Base-by-base conservation (phyloP, 2,329 filamentous ascomycete genomes). In the Monosporascus sp. region DNA sequence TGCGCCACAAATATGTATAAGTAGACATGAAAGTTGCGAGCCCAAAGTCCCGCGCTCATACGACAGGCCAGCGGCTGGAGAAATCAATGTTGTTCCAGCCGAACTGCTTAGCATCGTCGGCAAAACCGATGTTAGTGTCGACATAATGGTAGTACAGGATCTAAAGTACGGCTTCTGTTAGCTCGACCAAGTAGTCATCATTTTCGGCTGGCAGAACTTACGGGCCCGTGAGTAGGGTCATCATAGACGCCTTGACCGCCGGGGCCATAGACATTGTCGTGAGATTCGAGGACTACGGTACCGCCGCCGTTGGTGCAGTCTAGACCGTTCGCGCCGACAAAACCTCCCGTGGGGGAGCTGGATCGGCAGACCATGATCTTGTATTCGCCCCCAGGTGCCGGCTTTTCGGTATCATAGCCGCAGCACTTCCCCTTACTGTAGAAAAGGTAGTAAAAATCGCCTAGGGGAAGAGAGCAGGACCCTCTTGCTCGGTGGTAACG, bases 181-280 rank as follows among this genome's bases (percentile, higher is more conserved):
- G 31, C 31, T 14, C 11, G 5, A 14, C 31, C 31, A 35, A 35
- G 31, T 35, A 35, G 31, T 31, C 31, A 15, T 35, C 8, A 6
- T 3, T n/a, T 27, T 8, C 3, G 5, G 27, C 8, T 15, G 20
- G n/a, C 14, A 20, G 2, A 20, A 27, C 43, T 46, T 27, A 46
- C 43, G 17, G 43, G 43, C 8, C 64, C 64, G 43, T 64, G 53
- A 2, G 57, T 62, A 37, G 62, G 68, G 46, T 72, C 69, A 25
- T 65, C 54, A 38, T 68, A 68, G 11, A 73, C 67, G 6, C 70
- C 70, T 65, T 88, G 83, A 38, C 84, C 84, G 56, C 85, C 85
- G 17, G 85, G 85, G 31, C 80, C 85, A 59, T 87, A 88, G 0
- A 86, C 75, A 25, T 69, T 78, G 6, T 70, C 80, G 58, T 88